Evolutionary conservation across 192 early-diverging fungal genomes (phyloP).

Genomic region (Coemansia sp.): DNA sequence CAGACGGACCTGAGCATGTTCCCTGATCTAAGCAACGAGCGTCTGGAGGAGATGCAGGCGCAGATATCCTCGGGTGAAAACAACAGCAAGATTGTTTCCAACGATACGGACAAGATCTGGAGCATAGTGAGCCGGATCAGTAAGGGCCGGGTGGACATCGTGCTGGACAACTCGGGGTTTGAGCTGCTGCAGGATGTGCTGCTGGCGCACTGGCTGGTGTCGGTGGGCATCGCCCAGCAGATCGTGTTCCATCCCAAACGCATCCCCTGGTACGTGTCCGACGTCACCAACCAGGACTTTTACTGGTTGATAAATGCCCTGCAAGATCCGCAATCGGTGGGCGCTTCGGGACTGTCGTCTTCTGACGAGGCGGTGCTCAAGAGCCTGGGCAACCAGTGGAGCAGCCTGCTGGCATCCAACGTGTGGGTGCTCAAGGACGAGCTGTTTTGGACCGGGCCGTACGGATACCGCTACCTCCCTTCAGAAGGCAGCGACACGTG

Average conservation of each 20-base stretch:
- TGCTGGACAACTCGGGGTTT: conserved; percentile 92
- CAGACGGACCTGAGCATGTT: conserved; percentile 80
- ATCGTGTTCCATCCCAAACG: conserved; percentile 83
- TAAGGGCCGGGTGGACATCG: conserved; percentile 70
- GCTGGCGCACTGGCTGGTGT: conserved; percentile 81
- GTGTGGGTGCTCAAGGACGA: conserved; percentile 67
- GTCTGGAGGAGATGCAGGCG: conserved; percentile 68
- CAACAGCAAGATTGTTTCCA: conserved; percentile 62
- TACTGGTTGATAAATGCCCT: conserved; percentile 57
- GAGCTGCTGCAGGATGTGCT: conserved; percentile 87
- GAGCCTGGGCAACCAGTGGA: conserved; percentile 63
- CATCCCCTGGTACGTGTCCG: conserved; percentile 96
- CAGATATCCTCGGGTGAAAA: conserved; percentile 47
- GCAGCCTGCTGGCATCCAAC: conserved; percentile 59
- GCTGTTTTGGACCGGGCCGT: conserved; percentile 85
- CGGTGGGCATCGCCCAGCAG: conserved; percentile 59
- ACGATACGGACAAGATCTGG: conserved; percentile 70
- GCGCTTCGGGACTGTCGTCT: conserved; percentile 18
- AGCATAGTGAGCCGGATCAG: conserved; percentile 54
- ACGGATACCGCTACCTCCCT: conserved; percentile 76
- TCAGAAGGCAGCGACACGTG: conserved; percentile 66
- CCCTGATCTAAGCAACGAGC: conserved; percentile 63
- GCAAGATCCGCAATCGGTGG: conserved; percentile 18
- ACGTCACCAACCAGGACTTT: conserved; percentile 82
- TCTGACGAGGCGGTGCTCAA: conserved; percentile 50